Base-by-base conservation (phyloP, 495 filamentous ascomycete species). In the Tirmania nivea region DNA sequence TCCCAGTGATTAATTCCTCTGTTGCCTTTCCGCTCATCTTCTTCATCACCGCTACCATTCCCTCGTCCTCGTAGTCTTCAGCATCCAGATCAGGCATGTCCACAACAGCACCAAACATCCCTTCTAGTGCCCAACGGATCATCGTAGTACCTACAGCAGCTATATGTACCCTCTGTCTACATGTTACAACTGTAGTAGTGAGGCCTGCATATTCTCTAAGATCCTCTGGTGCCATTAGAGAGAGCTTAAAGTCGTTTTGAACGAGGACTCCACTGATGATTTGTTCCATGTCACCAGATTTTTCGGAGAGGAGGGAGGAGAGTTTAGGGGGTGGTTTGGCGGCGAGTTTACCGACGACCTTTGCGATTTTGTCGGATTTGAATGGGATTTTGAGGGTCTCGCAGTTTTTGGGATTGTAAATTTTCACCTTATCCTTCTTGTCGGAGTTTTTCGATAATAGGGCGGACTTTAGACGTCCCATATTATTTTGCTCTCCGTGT, bases 371-470 rank as follows among this genome's bases (percentile, higher is more conserved):
- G 59, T 96, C 90, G n/a, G 83, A 80, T 60, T 80, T 86, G 71
- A 96, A 96, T 0, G 90, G 88, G 56, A 97, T 90, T 34, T 81
- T 75, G n/a, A 97, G 72, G 63, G 93, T 89, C 58, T 96, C 89
- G 63, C 87, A 93, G 65, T 97, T 97, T 25, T 80, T 78, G 0
- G 90, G 90, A 50, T 81, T 88, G 68, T 78, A 96, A 6, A 97
- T 83, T 65, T 95, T 95, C 49, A 85, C 78, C 56, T 88, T 87
- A 34, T 76, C 71, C 0, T 73, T 72, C 62, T 92, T 89, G 21
- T 79, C 76, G 10, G 80, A 76, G 61, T 96, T 94, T 9, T 94
- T 73, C 20, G 83, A 86, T n/a, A 96, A 75, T 9, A 97, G 71
- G 59, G 93, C 90, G 3, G 85, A 92, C 63, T 94, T 94, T 16